Conservation (phyloP, 2,329 filamentous ascomycete species). For the Sporothrix brunneoviolacea region DNA sequence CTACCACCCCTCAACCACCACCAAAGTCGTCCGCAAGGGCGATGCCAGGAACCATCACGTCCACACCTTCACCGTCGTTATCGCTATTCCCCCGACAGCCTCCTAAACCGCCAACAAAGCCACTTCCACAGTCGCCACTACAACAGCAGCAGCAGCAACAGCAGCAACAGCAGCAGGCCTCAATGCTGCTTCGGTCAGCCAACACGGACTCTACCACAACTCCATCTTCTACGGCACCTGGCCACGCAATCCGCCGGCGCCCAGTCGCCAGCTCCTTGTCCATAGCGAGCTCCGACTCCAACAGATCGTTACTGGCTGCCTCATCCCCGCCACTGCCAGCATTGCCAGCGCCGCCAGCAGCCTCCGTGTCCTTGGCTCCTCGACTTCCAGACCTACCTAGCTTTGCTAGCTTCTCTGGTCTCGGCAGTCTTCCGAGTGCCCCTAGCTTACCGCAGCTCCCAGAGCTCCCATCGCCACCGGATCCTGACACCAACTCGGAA, state of each 20-base stretch:
- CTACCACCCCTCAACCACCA: background rate
- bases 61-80: background rate
- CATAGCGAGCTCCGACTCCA: constrained; percentile 2
- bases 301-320: background rate
- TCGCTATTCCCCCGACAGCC: constrained; percentile 7
- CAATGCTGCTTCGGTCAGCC: background rate
- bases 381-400: constrained; percentile 11
- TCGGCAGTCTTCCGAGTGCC: background rate
- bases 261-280: constrained; percentile 4
- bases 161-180: background rate
- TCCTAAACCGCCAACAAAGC: background rate
- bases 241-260: constrained; percentile 10
- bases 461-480: background rate
- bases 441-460: background rate
- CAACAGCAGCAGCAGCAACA: background rate
- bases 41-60: constrained; percentile 9
- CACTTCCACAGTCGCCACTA: background rate
- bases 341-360: background rate
- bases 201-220: background rate
- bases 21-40: constrained; percentile 8
- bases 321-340: background rate
- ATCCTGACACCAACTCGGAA: constrained; percentile 1
- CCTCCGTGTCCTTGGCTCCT: background rate
- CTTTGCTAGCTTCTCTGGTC: background rate
- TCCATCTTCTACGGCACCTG: background rate